Conservation (phyloP, 495 filamentous ascomycete genomes). For the Penicillium paxilli region DNA sequence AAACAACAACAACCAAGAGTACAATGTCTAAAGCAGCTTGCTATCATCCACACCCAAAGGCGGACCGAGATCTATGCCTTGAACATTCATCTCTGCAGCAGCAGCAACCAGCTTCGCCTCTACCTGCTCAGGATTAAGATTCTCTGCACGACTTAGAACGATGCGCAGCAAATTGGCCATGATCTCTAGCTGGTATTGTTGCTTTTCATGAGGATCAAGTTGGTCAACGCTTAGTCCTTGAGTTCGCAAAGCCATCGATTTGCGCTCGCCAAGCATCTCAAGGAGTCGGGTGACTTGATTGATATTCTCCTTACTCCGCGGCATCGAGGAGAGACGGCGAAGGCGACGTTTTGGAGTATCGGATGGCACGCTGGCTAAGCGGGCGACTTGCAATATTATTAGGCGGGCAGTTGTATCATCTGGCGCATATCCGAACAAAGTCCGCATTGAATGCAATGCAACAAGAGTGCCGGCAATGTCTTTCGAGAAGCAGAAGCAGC, state of each 20-base stretch:
- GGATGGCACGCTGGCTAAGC: constrained; percentile 41
- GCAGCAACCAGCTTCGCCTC: constrained; percentile 45
- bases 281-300: constrained; percentile 38
- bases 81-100: constrained; percentile 57
- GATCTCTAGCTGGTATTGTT: constrained; percentile 51
- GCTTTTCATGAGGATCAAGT: constrained; percentile 39
- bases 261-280: constrained; percentile 38
- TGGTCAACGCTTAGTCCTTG: constrained; percentile 37
- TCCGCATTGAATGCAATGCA: constrained; percentile 55
- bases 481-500: constrained; percentile 51
- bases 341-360: constrained; percentile 42
- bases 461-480: constrained; percentile 63
- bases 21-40: constrained; percentile 22
- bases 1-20: background rate
- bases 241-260: constrained; percentile 31
- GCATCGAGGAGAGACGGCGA: constrained; percentile 42
- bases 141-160: constrained; percentile 47
- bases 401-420: constrained; percentile 49
- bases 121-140: constrained; percentile 28
- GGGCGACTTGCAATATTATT: constrained; percentile 52
- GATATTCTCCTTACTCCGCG: constrained; percentile 47
- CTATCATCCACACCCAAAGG: constrained; percentile 30
- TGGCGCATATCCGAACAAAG: constrained; percentile 55
- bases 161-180: constrained; percentile 51
- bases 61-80: constrained; percentile 32